Evolutionary conservation across 306 rosid species (phyloP).

Genomic region (Cucurbita ficifolia): DNA sequence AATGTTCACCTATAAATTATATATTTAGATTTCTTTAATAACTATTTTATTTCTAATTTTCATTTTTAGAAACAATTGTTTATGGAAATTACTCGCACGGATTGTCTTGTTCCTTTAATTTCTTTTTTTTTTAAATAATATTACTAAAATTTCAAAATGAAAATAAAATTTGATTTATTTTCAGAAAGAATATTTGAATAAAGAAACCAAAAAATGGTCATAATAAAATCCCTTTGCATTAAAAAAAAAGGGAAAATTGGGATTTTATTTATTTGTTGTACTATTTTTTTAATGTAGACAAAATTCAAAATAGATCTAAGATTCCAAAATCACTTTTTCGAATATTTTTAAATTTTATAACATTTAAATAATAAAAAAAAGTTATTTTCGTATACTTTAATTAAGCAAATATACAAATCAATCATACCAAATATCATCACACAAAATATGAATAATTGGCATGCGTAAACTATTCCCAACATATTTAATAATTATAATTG

Average conservation of each 20-base stretch:
- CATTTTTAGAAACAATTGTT: background rate
- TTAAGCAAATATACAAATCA: background rate
- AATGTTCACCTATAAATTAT: background rate
- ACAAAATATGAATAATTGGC: background rate
- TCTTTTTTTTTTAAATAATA: too few relatives aligned
- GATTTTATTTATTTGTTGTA: background rate
- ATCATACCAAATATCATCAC: background rate
- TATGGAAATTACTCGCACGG: background rate
- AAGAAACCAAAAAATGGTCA: background rate
- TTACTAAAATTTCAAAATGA: too few relatives aligned
- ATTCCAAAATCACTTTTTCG: background rate
- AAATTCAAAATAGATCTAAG: background rate
- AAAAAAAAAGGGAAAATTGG: background rate
- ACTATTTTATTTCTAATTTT: background rate
- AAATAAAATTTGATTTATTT: too few relatives aligned
- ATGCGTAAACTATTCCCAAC: background rate
- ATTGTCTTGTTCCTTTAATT: background rate
- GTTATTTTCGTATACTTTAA: background rate
- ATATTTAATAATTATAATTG: background rate
- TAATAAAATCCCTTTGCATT: background rate
- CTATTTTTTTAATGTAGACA: background rate
- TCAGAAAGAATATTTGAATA: background rate
- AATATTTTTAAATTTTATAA: background rate
- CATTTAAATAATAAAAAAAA: background rate
- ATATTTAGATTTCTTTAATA: background rate